A percentile compares a stretch with the other conserved stretches of the same genome.
phyloP scores from a whole-genome alignment of 1,284 basidiomycete genomes.

The Puccinia brachypodii region DNA sequence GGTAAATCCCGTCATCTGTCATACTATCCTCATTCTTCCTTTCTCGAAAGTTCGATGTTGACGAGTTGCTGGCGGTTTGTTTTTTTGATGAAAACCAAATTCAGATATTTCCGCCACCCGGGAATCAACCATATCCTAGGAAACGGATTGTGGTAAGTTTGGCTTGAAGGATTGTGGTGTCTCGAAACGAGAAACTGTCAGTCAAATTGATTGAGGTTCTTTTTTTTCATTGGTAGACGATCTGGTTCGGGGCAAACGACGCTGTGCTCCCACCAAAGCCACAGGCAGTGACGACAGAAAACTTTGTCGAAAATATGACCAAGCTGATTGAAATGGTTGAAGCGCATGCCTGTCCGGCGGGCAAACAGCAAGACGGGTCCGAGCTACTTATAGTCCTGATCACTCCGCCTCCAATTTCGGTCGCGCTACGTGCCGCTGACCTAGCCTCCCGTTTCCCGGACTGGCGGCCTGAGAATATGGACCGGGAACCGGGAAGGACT shows the following conservation, averaged over 20 bases:
- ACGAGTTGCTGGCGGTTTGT: not conserved
- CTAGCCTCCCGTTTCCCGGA: constrained; percentile 34
- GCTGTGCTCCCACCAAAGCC: constrained; percentile 33
- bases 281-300: constrained; percentile 20
- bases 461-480: constrained; percentile 46
- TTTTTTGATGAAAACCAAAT: not conserved
- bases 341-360: not conserved
- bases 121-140: not conserved
- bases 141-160: constrained; percentile 40
- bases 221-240: constrained; percentile 19
- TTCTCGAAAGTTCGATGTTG: not conserved
- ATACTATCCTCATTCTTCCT: not conserved
- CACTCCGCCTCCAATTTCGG: constrained; percentile 40
- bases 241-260: constrained; percentile 48
- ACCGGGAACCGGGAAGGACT: constrained; percentile 30
- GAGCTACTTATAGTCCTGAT: constrained; percentile 36
- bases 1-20: not conserved
- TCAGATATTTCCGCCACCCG: constrained; percentile 19
- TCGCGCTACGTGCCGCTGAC: constrained; percentile 34
- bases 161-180: not conserved
- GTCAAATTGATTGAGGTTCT: not conserved
- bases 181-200: not conserved
- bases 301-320: constrained; percentile 33
- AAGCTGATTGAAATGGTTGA: constrained; percentile 29
- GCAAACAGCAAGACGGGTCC: not conserved